Conservation (phyloP, 305 asterid species). For the Withania somnifera region DNA sequence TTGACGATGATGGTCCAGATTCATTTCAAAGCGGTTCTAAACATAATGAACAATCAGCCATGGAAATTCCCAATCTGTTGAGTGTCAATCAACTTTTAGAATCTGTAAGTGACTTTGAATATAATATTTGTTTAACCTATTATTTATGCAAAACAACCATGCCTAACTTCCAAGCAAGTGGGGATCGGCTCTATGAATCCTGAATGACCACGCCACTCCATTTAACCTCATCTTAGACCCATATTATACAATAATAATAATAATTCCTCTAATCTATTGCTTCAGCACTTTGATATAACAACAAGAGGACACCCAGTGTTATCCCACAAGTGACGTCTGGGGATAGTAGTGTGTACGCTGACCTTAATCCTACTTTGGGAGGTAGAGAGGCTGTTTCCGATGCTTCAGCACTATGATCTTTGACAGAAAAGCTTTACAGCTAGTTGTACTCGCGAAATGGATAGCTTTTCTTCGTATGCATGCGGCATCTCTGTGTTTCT, state of each 20-base stretch:
- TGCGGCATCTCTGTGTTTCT: not conserved
- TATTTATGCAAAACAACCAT: not conserved
- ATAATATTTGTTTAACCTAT: not conserved
- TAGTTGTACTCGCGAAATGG: not conserved
- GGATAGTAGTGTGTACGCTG: too few relatives aligned
- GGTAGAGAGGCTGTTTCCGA: too few relatives aligned
- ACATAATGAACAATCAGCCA: slow-evolving; percentile 23
- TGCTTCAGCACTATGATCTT: not conserved
- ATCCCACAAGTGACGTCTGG: too few relatives aligned
- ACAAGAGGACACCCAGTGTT: too few relatives aligned
- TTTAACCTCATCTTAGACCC: not conserved
- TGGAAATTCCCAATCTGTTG: slow-evolving; percentile 44
- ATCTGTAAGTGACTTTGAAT: slow-evolving; percentile 41
- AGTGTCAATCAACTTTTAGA: slow-evolving; percentile 71
- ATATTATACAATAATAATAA: not conserved
- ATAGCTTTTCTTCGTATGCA: not conserved
- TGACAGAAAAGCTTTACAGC: not conserved
- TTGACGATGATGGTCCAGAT: slow-evolving; percentile 38
- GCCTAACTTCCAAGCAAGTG: not conserved
- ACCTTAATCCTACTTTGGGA: too few relatives aligned
- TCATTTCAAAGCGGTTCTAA: slow-evolving; percentile 17
- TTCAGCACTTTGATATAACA: not conserved
- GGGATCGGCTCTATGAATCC: not conserved
- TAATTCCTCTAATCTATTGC: not conserved
- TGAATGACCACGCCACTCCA: not conserved